Base-by-base conservation (phyloP, 108 stramenopile species). In the Cylindrotheca fusiformis region DNA sequence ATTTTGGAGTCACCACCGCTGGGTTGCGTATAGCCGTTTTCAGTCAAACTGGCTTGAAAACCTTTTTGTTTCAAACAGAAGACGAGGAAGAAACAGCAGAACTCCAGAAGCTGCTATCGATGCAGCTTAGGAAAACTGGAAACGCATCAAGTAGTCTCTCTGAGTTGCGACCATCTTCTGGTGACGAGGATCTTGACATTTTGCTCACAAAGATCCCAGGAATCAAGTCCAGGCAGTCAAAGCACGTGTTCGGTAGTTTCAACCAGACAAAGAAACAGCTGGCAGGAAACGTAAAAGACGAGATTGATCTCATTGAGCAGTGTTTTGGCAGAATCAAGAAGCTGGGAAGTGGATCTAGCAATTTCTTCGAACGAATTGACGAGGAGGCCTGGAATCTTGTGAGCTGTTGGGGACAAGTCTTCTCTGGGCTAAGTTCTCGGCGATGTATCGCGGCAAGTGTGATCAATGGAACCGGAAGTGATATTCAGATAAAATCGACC, bases 301-400 rank as follows among this genome's bases (percentile, higher is more conserved):
- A 88, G 41, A 76, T 79, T 22, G 79, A 83, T 51, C 56, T 91
- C 8, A 81, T 91, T 45, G 83, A 88, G 44, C 83, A 70, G 23
- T 88, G 90, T 44, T 78, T 73, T 49, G 65, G 56, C 10, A 79
- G 85, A 2, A 80, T 91, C 21, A 74, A 68, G 56, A 49, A 52
- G 31, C 60, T 88, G 53, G 67, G 80, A 41, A 87, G 90, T 66
- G 76, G 66, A 28, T 63, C 68, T 12, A 25, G 69, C 8, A 69
- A 69, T 19, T 91, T 74, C 47, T 86, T 91, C 47, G 59, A 60
- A 20, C 68, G 55, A 19, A 60, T 91, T 2, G 90, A 91, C 59
- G 74, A 87, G 61, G 87, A 85, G 60, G 85, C 90, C 24, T 91
- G 90, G 90, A 32, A 62, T 3, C 65, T 91, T 20, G 68, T 91